phyloP scores from a whole-genome alignment of 768 basidiomycete genomes.

The Serpula lacrymans region DNA sequence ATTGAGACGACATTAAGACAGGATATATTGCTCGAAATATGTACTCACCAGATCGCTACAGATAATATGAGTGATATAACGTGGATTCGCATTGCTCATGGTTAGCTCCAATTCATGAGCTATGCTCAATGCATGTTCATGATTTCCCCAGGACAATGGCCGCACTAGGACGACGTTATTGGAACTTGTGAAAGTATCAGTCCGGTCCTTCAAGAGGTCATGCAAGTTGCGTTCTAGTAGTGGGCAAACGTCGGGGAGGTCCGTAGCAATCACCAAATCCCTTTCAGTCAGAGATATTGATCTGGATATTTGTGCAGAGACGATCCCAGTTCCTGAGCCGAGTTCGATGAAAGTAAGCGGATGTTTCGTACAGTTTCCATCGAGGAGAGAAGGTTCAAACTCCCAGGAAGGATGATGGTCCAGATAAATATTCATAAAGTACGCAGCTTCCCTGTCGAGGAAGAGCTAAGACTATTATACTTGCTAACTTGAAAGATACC shows the following conservation, averaged over 20 bases:
- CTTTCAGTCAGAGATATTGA: slow-evolving; percentile 27
- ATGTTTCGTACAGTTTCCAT: slow-evolving; percentile 4
- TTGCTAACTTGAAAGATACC: slow-evolving; percentile 11
- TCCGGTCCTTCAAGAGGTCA: background rate
- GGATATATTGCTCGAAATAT: background rate
- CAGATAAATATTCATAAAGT: slow-evolving; percentile 56
- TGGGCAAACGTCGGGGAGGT: slow-evolving; percentile 70
- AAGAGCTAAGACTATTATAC: slow-evolving; percentile 1
- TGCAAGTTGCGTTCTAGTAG: slow-evolving; percentile 42
- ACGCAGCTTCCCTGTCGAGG: slow-evolving; percentile 67
- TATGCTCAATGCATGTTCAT: slow-evolving; percentile 39
- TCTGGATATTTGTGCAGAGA: slow-evolving; percentile 46
- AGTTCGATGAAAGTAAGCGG: slow-evolving; percentile 59
- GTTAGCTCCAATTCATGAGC: slow-evolving; percentile 32
- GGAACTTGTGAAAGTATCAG: background rate
- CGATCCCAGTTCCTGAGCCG: slow-evolving; percentile 74
- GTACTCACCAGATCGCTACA: slow-evolving; percentile 79
- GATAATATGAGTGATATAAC: slow-evolving; percentile 58
- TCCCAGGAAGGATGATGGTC: slow-evolving; percentile 29
- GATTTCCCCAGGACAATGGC: slow-evolving; percentile 71
- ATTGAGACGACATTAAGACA: background rate
- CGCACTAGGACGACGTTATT: slow-evolving; percentile 37
- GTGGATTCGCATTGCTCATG: slow-evolving; percentile 6
- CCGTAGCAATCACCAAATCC: slow-evolving; percentile 53
- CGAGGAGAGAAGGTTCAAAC: slow-evolving; percentile 56